These are phyloP conservation scores for Vachellia pachyceras DNA, from an alignment of 306 rosid species.

Conservation along the genomic window DNA sequence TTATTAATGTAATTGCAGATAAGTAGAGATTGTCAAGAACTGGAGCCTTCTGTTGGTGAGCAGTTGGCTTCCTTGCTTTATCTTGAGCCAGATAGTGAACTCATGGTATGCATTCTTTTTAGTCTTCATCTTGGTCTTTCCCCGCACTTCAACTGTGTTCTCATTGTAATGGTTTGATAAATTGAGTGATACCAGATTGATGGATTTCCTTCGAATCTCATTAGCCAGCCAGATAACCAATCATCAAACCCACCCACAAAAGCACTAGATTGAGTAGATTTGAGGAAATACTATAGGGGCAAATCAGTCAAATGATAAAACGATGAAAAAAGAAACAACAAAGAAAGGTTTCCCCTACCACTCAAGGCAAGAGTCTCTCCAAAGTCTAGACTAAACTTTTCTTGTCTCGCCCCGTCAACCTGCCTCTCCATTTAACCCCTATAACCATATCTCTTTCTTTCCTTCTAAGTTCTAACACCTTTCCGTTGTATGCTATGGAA, in stretches of 20 bases:
- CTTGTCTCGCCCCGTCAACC: background rate
- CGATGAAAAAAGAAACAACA: background rate
- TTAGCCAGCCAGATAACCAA: background rate
- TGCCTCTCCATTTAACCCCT: background rate
- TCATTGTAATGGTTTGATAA: background rate
- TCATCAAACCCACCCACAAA: background rate
- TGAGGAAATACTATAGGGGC: background rate
- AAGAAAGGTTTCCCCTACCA: background rate
- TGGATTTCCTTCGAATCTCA: background rate
- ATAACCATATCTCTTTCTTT: background rate
- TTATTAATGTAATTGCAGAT: constrained; percentile 66
- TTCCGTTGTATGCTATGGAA: background rate
- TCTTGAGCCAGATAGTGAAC: constrained; percentile 98
- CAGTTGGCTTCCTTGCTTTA: constrained; percentile 96
- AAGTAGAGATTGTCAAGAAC: constrained; percentile 99
- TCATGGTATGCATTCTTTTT: constrained; percentile 72
- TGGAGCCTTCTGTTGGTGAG: constrained; percentile 92
- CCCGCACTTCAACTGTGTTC: background rate
- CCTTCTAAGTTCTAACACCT: background rate
- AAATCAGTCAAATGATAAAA: background rate
- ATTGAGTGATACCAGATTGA: constrained; percentile 4
- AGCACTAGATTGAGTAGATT: background rate
- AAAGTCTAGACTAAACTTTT: background rate
- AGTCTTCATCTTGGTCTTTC: constrained; percentile 20
- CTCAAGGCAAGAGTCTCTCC: background rate